Evolutionary conservation across 768 basidiomycete genomes (phyloP).

Genomic region (Tylopilus intermedius): DNA sequence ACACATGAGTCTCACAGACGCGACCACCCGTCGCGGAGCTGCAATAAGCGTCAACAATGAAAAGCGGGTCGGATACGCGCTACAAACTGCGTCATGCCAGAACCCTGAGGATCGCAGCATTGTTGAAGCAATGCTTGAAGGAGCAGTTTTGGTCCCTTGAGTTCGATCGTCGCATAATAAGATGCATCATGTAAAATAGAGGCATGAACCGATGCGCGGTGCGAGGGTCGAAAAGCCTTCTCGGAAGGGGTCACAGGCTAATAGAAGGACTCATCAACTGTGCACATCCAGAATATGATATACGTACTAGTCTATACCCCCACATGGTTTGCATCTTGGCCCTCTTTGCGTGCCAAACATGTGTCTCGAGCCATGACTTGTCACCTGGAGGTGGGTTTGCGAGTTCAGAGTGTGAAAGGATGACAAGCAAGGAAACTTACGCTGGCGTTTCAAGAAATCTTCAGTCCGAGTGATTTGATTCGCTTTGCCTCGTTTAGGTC

Average conservation of each 20-base stretch:
- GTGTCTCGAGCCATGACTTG: slow-evolving; percentile 93
- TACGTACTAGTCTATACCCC: slow-evolving; percentile 79
- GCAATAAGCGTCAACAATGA: slow-evolving; percentile 1
- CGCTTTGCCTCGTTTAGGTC: slow-evolving; percentile 61
- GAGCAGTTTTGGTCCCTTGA: slow-evolving; percentile 57
- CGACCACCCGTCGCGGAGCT: slow-evolving; percentile 69
- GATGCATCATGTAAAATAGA: slow-evolving; percentile 89
- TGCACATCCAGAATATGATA: not conserved
- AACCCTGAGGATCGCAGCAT: slow-evolving; percentile 64
- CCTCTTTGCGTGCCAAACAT: slow-evolving; percentile 95
- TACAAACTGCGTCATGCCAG: slow-evolving; percentile 57
- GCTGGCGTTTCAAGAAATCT: slow-evolving; percentile 64
- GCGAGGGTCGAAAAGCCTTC: slow-evolving; percentile 87
- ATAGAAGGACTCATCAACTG: not conserved
- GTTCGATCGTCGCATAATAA: slow-evolving; percentile 71
- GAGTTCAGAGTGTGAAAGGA: not conserved
- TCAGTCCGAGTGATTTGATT: slow-evolving; percentile 57
- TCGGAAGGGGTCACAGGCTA: slow-evolving; percentile 85
- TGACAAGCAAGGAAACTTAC: slow-evolving; percentile 36
- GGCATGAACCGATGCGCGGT: slow-evolving; percentile 80
- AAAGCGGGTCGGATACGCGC: not conserved
- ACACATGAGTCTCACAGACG: slow-evolving; percentile 60
- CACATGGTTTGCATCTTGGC: slow-evolving; percentile 93
- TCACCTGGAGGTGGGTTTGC: slow-evolving; percentile 44
- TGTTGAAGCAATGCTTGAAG: slow-evolving; percentile 48